Conservation (phyloP, 306 rosid species). For the Fragaria ananassa region DNA sequence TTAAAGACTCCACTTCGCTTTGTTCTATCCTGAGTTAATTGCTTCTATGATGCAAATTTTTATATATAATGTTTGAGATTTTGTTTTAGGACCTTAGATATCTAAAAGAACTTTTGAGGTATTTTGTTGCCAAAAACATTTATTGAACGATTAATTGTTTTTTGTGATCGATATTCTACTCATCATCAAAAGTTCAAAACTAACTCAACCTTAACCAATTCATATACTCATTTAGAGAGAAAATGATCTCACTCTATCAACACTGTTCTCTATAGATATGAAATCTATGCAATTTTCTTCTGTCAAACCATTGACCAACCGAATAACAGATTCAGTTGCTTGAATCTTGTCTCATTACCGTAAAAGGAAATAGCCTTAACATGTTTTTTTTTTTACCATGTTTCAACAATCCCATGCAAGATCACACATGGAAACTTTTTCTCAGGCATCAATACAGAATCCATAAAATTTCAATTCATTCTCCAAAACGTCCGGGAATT, state of each 20-base stretch:
- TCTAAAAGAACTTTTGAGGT: no score
- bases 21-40: no score
- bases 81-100: neutral
- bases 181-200: neutral
- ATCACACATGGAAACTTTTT: neutral
- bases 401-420: neutral
- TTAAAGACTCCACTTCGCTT: no score
- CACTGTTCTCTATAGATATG: neutral
- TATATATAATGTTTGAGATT: neutral
- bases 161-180: neutral
- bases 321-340: neutral
- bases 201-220: neutral
- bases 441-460: neutral
- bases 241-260: neutral
- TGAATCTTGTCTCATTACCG: neutral
- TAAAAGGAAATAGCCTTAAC: neutral
- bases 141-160: neutral
- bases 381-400: neutral
- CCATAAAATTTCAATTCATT: neutral
- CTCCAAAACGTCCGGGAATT: neutral
- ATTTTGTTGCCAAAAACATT: no score
- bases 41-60: no score
- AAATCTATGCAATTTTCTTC: neutral
- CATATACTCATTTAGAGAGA: neutral
- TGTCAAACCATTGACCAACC: neutral